Conservation (phyloP, 75 land plant species). For the Ceratopteris richardii region DNA sequence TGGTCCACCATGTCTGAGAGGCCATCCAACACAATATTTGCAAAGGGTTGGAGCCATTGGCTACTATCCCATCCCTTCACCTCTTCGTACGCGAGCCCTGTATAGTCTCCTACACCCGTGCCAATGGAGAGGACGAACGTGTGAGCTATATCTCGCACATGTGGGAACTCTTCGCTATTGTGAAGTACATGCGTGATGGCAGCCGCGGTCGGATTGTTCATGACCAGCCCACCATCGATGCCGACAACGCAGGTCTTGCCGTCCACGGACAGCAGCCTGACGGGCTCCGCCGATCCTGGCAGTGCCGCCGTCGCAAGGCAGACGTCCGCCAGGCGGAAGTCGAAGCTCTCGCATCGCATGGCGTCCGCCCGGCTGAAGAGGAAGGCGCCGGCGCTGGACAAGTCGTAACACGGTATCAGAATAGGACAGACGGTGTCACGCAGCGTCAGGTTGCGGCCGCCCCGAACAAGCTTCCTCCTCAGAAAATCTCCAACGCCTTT, state of each 20-base stretch:
- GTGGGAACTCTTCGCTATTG: constrained; percentile 74
- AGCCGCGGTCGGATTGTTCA: constrained; percentile 92
- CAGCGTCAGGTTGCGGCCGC: constrained; percentile 44
- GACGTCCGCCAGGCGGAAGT: constrained; percentile 74
- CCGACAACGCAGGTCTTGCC: constrained; percentile 68
- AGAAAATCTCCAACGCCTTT: constrained; percentile 40
- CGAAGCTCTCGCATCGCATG: constrained; percentile 49
- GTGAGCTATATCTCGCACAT: constrained; percentile 62
- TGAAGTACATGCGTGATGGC: constrained; percentile 90
- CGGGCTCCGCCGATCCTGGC: constrained; percentile 56
- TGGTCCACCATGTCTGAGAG: constrained; percentile 88
- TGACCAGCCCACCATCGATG: constrained; percentile 82
- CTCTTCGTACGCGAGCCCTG: neutral
- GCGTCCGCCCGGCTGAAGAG: constrained; percentile 89
- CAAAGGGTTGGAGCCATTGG: constrained; percentile 41
- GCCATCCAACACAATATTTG: constrained; percentile 62
- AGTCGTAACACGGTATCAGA: constrained; percentile 89
- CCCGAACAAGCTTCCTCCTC: constrained; percentile 28
- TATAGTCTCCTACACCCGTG: constrained; percentile 41
- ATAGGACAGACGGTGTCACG: constrained; percentile 73
- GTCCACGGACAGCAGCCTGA: constrained; percentile 49
- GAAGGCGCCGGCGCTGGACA: constrained; percentile 65
- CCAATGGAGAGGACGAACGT: constrained; percentile 78
- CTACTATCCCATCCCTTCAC: constrained; percentile 46
- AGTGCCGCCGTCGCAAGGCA: constrained; percentile 89